Conservation (phyloP, 441 rosid species). For the Hura crepitans region DNA sequence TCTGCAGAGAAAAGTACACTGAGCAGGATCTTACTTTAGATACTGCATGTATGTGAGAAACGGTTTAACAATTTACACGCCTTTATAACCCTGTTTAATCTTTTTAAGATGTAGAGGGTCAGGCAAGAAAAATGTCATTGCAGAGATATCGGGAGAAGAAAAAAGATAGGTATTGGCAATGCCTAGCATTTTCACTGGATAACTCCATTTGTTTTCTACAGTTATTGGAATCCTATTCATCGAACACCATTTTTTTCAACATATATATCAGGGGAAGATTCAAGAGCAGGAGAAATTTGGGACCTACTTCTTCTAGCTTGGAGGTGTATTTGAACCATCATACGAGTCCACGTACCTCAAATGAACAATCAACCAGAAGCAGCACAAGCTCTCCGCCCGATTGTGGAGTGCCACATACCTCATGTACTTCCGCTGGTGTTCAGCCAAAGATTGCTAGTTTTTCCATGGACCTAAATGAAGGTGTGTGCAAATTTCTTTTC, state of each 20-base stretch:
- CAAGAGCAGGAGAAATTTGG: slow-evolving; percentile 54
- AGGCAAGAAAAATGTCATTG: slow-evolving; percentile 55
- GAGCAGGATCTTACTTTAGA: not conserved
- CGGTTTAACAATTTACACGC: not conserved
- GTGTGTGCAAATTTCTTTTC: slow-evolving; percentile 29
- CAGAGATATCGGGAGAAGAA: slow-evolving; percentile 77
- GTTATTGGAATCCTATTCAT: slow-evolving; percentile 8
- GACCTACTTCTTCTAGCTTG: slow-evolving; percentile 43
- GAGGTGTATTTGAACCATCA: slow-evolving; percentile 57
- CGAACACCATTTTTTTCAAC: not conserved
- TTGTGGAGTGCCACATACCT: slow-evolving; percentile 34
- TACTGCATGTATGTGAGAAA: not conserved
- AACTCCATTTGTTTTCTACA: not conserved
- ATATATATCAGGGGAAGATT: slow-evolving; percentile 45
- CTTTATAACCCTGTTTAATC: slow-evolving; percentile 24
- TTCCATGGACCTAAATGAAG: slow-evolving; percentile 65
- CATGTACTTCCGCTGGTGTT: slow-evolving; percentile 38
- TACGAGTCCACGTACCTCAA: slow-evolving; percentile 36
- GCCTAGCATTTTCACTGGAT: slow-evolving; percentile 7
- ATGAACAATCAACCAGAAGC: slow-evolving; percentile 47
- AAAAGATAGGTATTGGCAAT: slow-evolving; percentile 58
- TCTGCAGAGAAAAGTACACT: not conserved
- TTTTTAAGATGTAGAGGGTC: slow-evolving; percentile 61
- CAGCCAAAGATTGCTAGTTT: slow-evolving; percentile 40
- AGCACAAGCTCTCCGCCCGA: slow-evolving; percentile 39